A percentile compares a stretch with the other conserved stretches of the same genome.
These are phyloP conservation scores for Suillus hirtellus DNA, from an alignment of 768 basidiomycete species.

Conservation along the genomic window DNA sequence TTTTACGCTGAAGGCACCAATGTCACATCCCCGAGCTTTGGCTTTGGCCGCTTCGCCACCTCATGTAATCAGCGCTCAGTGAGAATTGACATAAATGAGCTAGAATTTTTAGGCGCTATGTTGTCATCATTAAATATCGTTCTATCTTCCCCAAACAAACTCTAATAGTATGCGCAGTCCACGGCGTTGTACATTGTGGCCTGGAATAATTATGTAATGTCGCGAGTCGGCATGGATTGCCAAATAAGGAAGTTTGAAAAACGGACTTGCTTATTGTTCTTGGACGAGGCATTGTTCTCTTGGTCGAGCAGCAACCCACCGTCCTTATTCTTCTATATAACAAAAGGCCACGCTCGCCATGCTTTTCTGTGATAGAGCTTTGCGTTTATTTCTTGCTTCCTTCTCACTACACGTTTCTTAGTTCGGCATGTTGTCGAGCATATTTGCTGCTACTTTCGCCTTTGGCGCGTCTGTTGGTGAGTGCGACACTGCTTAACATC, in stretches of 20 bases:
- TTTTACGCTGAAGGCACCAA: background rate
- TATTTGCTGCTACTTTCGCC: conserved; percentile 37
- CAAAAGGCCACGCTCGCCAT: conserved; percentile 28
- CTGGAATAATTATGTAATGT: too few relatives aligned
- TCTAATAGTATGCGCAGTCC: too few relatives aligned
- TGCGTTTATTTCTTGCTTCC: conserved; percentile 24
- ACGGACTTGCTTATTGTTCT: conserved; percentile 29
- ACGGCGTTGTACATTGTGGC: too few relatives aligned
- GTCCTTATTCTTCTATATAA: conserved; percentile 29
- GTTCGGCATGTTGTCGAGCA: conserved; percentile 41
- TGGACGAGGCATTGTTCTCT: conserved; percentile 23
- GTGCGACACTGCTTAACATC: conserved; percentile 11
- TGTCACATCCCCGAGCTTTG: background rate
- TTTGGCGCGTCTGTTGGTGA: conserved; percentile 42
- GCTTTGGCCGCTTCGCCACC: too few relatives aligned
- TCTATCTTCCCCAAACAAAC: too few relatives aligned
- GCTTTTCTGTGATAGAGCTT: conserved; percentile 19
- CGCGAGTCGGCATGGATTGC: background rate
- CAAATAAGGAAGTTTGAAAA: conserved; percentile 13
- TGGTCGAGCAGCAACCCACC: conserved; percentile 21
- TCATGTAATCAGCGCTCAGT: too few relatives aligned
- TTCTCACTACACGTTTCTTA: conserved; percentile 23
- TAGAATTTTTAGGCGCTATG: too few relatives aligned
- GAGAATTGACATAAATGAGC: background rate
- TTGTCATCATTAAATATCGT: too few relatives aligned